These are phyloP conservation scores for Fusarium dlaminii DNA, from an alignment of 2,329 filamentous ascomycete genomes.

Conservation along the genomic window DNA sequence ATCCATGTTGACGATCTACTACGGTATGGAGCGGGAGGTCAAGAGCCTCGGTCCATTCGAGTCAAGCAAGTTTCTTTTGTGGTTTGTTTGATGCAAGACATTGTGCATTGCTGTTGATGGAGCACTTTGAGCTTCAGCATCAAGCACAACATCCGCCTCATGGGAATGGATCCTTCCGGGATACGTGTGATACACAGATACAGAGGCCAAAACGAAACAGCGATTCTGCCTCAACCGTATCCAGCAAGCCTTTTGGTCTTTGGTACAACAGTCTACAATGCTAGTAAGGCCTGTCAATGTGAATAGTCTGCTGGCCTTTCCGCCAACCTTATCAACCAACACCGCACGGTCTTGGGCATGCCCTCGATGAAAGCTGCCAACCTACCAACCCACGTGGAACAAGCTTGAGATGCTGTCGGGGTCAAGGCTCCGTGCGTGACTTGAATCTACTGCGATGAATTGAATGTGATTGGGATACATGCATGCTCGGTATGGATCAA, in stretches of 20 bases:
- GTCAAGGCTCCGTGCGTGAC: constrained; percentile 16
- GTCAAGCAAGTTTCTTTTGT: constrained; percentile 8
- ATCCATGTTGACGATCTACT: constrained; percentile 42
- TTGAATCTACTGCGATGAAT: neutral
- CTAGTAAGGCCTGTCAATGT: neutral
- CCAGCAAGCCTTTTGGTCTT: neutral
- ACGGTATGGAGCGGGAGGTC: constrained; percentile 13
- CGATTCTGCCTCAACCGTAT: neutral
- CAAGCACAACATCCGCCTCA: neutral
- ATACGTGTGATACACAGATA: neutral
- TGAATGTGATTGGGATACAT: neutral
- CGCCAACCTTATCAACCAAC: constrained; percentile 15
- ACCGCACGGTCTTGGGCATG: constrained; percentile 31
- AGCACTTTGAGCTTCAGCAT: neutral
- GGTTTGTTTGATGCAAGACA: neutral
- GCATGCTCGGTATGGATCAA: neutral
- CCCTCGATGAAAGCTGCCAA: constrained; percentile 15
- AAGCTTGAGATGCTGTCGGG: constrained; percentile 16
- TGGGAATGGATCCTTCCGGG: neutral
- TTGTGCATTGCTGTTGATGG: neutral
- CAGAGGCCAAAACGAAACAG: neutral
- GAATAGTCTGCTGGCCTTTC: neutral
- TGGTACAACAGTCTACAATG: neutral
- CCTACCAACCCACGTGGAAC: constrained; percentile 23
- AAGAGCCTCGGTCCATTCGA: constrained; percentile 25